Percentiles rank a stretch among this genome's conserved stretches.
Evolutionary conservation across 2,329 filamentous ascomycete genomes (phyloP).

Genomic region (Fusarium sp.): DNA sequence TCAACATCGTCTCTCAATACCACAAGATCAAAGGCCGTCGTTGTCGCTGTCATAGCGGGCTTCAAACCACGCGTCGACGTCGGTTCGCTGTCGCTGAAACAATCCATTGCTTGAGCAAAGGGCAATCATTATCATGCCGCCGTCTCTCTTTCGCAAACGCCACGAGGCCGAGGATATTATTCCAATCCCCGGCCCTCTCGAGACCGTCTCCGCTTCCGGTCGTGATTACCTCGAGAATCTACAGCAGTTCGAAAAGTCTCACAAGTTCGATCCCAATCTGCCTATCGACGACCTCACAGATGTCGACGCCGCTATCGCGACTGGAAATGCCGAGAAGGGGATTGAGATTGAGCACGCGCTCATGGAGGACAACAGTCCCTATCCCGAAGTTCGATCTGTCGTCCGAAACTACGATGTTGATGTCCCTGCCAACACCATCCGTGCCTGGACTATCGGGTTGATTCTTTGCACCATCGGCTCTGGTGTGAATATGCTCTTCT

Average conservation of each 20-base stretch:
- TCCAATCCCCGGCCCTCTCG: slow-evolving; percentile 51
- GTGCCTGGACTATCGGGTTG: slow-evolving; percentile 70
- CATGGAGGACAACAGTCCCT: slow-evolving; percentile 72
- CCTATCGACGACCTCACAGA: slow-evolving; percentile 70
- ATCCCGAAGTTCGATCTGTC: slow-evolving; percentile 72
- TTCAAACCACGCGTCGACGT: slow-evolving; percentile 33
- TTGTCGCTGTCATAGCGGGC: slow-evolving; percentile 33
- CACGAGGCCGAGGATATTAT: slow-evolving; percentile 57
- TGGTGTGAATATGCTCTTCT: slow-evolving; percentile 69
- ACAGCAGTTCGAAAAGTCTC: slow-evolving; percentile 66
- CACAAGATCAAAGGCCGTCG: slow-evolving; percentile 22
- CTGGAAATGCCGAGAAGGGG: slow-evolving; percentile 64
- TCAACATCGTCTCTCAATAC: slow-evolving; percentile 25
- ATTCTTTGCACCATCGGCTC: slow-evolving; percentile 70
- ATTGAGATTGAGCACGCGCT: slow-evolving; percentile 66
- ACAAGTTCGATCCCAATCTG: slow-evolving; percentile 72
- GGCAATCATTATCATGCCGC: slow-evolving; percentile 43
- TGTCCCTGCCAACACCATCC: slow-evolving; percentile 70
- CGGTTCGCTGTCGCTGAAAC: slow-evolving; percentile 20
- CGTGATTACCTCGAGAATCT: slow-evolving; percentile 58
- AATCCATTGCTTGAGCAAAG: slow-evolving; percentile 15
- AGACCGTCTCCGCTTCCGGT: slow-evolving; percentile 52
- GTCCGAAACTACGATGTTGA: slow-evolving; percentile 73
- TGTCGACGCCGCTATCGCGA: slow-evolving; percentile 65
- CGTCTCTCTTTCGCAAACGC: slow-evolving; percentile 56